A percentile compares a stretch with the other conserved stretches of the same genome.
Evolutionary conservation across 2,329 filamentous ascomycete species (phyloP).

Genomic region (Chaetomium globosum): DNA sequence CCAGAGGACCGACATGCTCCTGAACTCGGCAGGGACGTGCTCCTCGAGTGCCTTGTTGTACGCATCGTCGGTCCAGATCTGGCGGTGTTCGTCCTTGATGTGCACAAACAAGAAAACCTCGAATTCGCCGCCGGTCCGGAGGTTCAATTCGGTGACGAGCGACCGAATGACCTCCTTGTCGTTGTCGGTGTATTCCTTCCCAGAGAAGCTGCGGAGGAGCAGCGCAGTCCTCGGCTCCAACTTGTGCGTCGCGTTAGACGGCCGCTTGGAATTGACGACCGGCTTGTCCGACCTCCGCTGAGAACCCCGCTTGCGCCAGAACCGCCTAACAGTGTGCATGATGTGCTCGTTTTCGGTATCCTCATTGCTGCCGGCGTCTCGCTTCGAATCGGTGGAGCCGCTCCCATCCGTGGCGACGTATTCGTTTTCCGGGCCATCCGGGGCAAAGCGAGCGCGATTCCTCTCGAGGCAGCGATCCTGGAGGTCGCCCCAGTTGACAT

Average conservation of each 20-base stretch:
- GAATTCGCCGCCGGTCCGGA: conserved; percentile 79
- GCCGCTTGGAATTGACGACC: conserved; percentile 3
- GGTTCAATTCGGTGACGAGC: conserved; percentile 73
- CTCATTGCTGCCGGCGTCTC: conserved; percentile 6
- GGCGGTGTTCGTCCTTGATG: conserved; percentile 61
- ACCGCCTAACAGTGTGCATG: conserved; percentile 34
- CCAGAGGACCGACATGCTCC: conserved; percentile 72
- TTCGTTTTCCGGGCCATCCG: conserved; percentile 48
- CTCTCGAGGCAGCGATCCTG: conserved; percentile 66
- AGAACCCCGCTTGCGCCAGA: conserved; percentile 38
- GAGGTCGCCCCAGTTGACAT: conserved; percentile 70
- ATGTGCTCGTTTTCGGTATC: conserved; percentile 2
- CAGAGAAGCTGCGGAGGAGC: conserved; percentile 74
- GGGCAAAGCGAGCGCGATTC: conserved; percentile 67
- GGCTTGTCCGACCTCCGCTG: conserved; percentile 6
- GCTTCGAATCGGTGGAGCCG: conserved; percentile 19
- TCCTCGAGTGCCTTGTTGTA: conserved; percentile 62
- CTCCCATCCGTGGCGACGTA: conserved; percentile 12
- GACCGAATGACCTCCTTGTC: conserved; percentile 78
- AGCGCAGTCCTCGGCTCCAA: conserved; percentile 66
- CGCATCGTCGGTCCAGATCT: conserved; percentile 60
- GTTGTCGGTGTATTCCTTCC: conserved; percentile 75
- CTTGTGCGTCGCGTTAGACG: conserved; percentile 20
- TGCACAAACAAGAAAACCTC: conserved; percentile 80
- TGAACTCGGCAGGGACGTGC: conserved; percentile 51